These are phyloP conservation scores for Meyerozyma elateridarum DNA, from an alignment of 1,139 yeast genomes.

Conservation along the genomic window DNA sequence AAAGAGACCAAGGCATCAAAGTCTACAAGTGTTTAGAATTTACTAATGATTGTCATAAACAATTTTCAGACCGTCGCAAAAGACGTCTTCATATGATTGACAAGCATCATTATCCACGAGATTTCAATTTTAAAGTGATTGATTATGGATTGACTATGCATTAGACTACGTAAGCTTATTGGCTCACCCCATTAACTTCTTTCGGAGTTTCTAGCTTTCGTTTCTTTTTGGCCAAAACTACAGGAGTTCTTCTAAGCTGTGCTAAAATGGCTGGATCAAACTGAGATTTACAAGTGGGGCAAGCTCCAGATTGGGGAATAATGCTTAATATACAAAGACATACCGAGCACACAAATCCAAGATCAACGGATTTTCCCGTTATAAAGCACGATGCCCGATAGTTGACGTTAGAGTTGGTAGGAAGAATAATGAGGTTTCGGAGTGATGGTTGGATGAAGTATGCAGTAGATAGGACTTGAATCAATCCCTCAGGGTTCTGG, in stretches of 20 bases:
- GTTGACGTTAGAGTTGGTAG: slow-evolving; percentile 83
- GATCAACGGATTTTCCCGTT: slow-evolving; percentile 82
- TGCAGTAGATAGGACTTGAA: slow-evolving; percentile 62
- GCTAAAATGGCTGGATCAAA: slow-evolving; percentile 45
- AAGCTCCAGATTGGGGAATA: slow-evolving; percentile 53
- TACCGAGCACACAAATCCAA: slow-evolving; percentile 93
- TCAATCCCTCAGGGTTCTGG: slow-evolving; percentile 69
- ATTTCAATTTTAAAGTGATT: slow-evolving; percentile 36
- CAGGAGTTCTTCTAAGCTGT: slow-evolving; percentile 19
- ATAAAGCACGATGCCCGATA: slow-evolving; percentile 92
- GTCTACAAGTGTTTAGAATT: slow-evolving; percentile 37
- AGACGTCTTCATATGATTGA: slow-evolving; percentile 45
- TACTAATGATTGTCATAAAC: slow-evolving; percentile 29
- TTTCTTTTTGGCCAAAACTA: slow-evolving; percentile 50
- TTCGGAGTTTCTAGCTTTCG: slow-evolving; percentile 20
- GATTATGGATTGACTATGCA: slow-evolving; percentile 26
- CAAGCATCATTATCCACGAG: slow-evolving; percentile 45
- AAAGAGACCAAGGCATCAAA: slow-evolving; percentile 33
- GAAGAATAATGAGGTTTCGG: slow-evolving; percentile 68
- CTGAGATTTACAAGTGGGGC: slow-evolving; percentile 50
- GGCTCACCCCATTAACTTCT: background rate
- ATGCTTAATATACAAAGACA: slow-evolving; percentile 78
- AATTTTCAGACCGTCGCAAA: slow-evolving; percentile 26
- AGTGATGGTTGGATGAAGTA: slow-evolving; percentile 80
- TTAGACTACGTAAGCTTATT: slow-evolving; percentile 1